These are phyloP conservation scores for Cryptococcus sp. DNA, from an alignment of 1,284 basidiomycete genomes.

Conservation along the genomic window DNA sequence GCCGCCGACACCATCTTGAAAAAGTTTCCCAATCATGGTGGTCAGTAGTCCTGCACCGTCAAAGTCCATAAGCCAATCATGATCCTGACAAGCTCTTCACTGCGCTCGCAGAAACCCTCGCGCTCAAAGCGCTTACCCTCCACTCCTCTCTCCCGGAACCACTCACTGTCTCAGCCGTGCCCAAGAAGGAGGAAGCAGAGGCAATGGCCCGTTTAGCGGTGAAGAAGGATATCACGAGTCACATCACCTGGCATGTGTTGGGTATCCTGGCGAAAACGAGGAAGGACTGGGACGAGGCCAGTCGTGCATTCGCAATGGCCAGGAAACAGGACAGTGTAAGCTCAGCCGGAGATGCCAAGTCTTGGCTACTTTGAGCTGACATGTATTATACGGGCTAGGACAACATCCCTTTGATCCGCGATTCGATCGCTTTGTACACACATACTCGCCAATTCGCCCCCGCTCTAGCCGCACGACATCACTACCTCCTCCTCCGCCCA, in stretches of 20 bases:
- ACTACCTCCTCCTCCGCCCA: slow-evolving; percentile 77
- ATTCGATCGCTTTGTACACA: slow-evolving; percentile 85
- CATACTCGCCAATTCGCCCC: slow-evolving; percentile 83
- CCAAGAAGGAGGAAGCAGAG: slow-evolving; percentile 75
- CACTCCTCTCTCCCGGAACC: slow-evolving; percentile 55
- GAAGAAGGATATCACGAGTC: slow-evolving; percentile 82
- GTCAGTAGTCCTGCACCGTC: slow-evolving; percentile 56
- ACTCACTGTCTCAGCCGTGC: slow-evolving; percentile 55
- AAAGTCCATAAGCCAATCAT: slow-evolving; percentile 28
- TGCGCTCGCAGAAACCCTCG: slow-evolving; percentile 72
- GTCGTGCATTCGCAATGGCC: slow-evolving; percentile 63
- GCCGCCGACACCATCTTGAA: slow-evolving; percentile 92
- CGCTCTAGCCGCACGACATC: slow-evolving; percentile 80
- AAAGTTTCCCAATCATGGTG: slow-evolving; percentile 94
- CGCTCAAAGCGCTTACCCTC: slow-evolving; percentile 88
- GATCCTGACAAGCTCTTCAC: slow-evolving; percentile 10
- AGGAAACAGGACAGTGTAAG: slow-evolving; percentile 83
- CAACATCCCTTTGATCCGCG: slow-evolving; percentile 89
- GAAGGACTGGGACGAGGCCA: slow-evolving; percentile 59
- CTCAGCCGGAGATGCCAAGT: slow-evolving; percentile 15
- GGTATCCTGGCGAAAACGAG: slow-evolving; percentile 79
- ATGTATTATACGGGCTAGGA: slow-evolving; percentile 60
- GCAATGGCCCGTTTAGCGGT: slow-evolving; percentile 83
- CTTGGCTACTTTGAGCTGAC: not conserved
- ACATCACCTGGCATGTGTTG: slow-evolving; percentile 98